Base-by-base conservation (phyloP, 2,329 filamentous ascomycete species). In the Colletotrichum higginsianum region DNA sequence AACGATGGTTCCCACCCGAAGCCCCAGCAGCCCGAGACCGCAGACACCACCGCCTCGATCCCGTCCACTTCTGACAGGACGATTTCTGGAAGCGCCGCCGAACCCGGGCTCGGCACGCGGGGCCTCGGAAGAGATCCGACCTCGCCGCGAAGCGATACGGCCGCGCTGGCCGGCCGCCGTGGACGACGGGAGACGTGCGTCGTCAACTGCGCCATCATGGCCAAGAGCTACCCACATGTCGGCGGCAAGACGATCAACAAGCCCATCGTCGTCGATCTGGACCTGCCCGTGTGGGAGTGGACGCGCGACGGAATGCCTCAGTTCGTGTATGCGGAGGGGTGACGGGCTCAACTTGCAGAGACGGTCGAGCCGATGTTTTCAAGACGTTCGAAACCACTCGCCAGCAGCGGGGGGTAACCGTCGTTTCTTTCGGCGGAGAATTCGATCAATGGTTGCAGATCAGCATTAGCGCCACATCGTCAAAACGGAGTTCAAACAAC, bases 241-340 rank as follows among this genome's bases (percentile, higher is more conserved):
- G 86, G 85, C 2, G 89, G 89, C 18, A 93, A 91, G 79, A 86
- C 82, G 73, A 90, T 93, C 81, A 91, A 95, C 80, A 93, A 95
- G 78, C 92, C 94, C 23, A 92, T 97, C 75, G 91, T 97, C n/a
- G 90, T 97, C 15, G 94, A 97, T 78, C 78, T 97, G 40, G 90
- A 95, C 74, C 83, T 96, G 72, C 91, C 92, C 0, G 84, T 91
- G 23, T 89, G 86, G 84, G 78, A 80, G 61, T 69, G 52, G 76
- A 76, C 49, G 58, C 61, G 56, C 73, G 61, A 61, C n/a, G 60
- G 60, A 3, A 52, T 61, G 35, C 60, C 60, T 15, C 46, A 21
- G 12, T 11, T 61, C 46, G 30, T 26, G 15, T 50, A 52, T 38
- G 35, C 15, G 35, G 30, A 61, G 21, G 35, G n/a, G n/a, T 52